These are phyloP conservation scores for Hortaea werneckii DNA, from an alignment of 2,329 filamentous ascomycete genomes.

Conservation along the genomic window DNA sequence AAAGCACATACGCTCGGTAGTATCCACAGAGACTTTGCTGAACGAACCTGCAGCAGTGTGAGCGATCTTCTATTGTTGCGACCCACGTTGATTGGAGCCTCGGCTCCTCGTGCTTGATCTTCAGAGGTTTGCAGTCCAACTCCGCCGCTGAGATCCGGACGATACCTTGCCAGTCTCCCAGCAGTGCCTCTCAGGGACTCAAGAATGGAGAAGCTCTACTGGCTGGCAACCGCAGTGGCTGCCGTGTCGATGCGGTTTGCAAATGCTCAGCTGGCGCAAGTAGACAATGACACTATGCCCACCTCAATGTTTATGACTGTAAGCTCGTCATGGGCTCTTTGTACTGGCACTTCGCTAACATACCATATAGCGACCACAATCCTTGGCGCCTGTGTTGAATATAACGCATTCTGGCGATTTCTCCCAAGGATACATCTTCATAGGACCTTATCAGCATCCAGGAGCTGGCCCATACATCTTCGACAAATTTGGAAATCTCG, in stretches of 20 bases:
- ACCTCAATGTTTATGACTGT: conserved; percentile 1
- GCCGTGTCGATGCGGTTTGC: neutral
- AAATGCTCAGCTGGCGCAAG: neutral
- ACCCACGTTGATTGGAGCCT: too few species aligned
- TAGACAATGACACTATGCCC: neutral
- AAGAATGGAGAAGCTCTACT: too few species aligned
- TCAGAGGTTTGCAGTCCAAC: too few species aligned
- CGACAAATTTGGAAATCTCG: conserved; percentile 18
- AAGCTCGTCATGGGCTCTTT: neutral
- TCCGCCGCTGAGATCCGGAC: too few species aligned
- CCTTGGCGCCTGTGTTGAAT: conserved; percentile 14
- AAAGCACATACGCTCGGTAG: too few species aligned
- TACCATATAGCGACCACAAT: conserved; percentile 14
- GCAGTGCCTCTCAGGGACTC: too few species aligned
- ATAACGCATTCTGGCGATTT: conserved; percentile 11
- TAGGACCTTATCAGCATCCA: conserved; percentile 13
- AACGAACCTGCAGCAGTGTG: too few species aligned
- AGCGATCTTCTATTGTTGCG: too few species aligned
- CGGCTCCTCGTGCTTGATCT: too few species aligned
- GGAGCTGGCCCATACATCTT: conserved; percentile 12
- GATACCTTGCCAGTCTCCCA: too few species aligned
- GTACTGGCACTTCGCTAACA: neutral
- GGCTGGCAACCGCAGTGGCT: neutral
- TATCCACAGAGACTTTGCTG: too few species aligned
- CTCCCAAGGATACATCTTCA: conserved; percentile 14